Evolutionary conservation across 2,329 filamentous ascomycete species (phyloP).

Genomic region (Colletotrichum sp.): DNA sequence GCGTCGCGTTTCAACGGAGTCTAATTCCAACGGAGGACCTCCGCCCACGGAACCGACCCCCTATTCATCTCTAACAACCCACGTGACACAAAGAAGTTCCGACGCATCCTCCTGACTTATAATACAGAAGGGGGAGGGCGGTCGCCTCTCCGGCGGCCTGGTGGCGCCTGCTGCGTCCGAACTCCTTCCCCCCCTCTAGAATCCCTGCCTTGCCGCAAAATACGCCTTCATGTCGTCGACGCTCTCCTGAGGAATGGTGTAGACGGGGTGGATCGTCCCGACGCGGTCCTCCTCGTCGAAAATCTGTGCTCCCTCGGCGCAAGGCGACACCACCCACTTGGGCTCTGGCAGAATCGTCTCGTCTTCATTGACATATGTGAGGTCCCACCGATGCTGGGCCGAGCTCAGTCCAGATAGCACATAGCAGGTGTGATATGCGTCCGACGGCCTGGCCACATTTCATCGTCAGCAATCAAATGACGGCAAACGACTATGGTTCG

Average conservation of each 20-base stretch:
- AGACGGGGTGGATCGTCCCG: conserved; percentile 79
- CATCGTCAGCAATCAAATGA: neutral
- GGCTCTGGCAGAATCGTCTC: conserved; percentile 38
- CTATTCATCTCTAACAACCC: neutral
- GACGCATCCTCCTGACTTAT: neutral
- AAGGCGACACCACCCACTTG: conserved; percentile 53
- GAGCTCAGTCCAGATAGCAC: conserved; percentile 85
- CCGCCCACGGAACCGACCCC: neutral
- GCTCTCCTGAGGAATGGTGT: conserved; percentile 76
- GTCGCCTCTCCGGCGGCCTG: conserved; percentile 10
- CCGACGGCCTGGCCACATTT: conserved; percentile 63
- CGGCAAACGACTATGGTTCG: too few relatives aligned
- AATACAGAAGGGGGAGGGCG: neutral
- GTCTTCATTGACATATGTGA: conserved; percentile 35
- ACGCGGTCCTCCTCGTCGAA: conserved; percentile 77
- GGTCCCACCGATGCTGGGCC: conserved; percentile 72
- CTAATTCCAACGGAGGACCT: neutral
- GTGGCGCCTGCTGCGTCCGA: neutral
- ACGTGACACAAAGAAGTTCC: conserved; percentile 3
- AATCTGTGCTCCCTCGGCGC: conserved; percentile 59
- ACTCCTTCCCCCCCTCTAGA: conserved; percentile 40
- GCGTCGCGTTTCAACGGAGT: neutral
- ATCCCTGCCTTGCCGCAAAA: conserved; percentile 64
- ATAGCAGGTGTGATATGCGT: conserved; percentile 94
- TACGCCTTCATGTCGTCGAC: conserved; percentile 70